phyloP scores from a whole-genome alignment of 805 yeast species.

The Starmerella potacharoeniae region DNA sequence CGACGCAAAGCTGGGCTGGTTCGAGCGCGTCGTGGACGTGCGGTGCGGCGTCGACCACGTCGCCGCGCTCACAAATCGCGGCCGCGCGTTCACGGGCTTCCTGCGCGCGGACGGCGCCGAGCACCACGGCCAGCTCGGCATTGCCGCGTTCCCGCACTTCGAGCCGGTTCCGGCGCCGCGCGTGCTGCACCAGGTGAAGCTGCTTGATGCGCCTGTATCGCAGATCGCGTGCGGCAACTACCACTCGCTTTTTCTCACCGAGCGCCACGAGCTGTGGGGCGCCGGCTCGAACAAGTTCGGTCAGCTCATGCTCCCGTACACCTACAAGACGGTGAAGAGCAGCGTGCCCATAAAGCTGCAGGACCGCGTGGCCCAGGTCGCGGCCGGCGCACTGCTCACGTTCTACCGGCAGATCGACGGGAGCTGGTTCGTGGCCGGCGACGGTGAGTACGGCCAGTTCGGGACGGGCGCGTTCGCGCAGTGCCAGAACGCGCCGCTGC shows the following conservation, averaged over 20 bases:
- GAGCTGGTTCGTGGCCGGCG: slow-evolving; percentile 54
- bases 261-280: slow-evolving; percentile 58
- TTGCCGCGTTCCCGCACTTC: slow-evolving; percentile 61
- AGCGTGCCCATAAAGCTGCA: slow-evolving; percentile 55
- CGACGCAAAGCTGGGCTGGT: slow-evolving; percentile 24
- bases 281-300: slow-evolving; percentile 82
- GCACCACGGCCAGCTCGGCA: slow-evolving; percentile 72
- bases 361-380: slow-evolving; percentile 34
- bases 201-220: slow-evolving; percentile 44
- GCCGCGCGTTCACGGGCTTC: slow-evolving; percentile 46
- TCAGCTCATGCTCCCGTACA: slow-evolving; percentile 65
- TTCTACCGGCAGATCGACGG: slow-evolving; percentile 33
- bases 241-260: slow-evolving; percentile 63
- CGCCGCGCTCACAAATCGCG: slow-evolving; percentile 46
- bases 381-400: slow-evolving; percentile 62
- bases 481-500: slow-evolving; percentile 56
- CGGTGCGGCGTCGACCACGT: slow-evolving; percentile 59
- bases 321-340: slow-evolving; percentile 52
- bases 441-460: slow-evolving; percentile 74
- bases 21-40: slow-evolving; percentile 44
- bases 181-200: slow-evolving; percentile 42
- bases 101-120: slow-evolving; percentile 18
- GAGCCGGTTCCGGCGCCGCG: slow-evolving; percentile 41
- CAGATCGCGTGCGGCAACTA: slow-evolving; percentile 61
- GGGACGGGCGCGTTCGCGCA: slow-evolving; percentile 71